Conservation (phyloP, 805 yeast species). For the Candida nonsorbophila region DNA sequence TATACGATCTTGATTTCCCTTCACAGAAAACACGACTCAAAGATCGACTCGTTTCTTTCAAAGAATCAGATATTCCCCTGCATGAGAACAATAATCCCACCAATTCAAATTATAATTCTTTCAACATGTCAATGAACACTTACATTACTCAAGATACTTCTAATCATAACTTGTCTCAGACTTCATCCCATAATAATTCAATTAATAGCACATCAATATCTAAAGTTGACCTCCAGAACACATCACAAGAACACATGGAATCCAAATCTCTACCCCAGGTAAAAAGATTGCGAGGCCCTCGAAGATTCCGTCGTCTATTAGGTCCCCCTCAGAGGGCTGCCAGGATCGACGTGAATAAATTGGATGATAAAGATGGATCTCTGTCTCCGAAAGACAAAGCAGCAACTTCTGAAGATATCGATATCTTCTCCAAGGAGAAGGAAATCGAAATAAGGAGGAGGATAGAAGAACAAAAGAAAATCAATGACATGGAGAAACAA, state of each 20-base stretch:
- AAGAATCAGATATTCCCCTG: background rate
- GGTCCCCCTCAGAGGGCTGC: constrained; percentile 51
- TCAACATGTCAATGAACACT: no score
- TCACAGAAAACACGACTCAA: constrained; percentile 10
- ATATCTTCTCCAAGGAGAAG: constrained; percentile 11
- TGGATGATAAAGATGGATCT: background rate
- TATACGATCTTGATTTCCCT: constrained; percentile 28
- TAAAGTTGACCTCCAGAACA: no score
- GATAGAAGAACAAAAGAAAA: constrained; percentile 19
- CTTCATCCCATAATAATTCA: no score
- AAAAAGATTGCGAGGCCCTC: constrained; percentile 26
- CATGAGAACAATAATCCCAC: background rate
- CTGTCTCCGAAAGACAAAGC: constrained; percentile 1
- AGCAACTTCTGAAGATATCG: background rate
- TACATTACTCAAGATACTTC: no score
- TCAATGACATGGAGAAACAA: constrained; percentile 11
- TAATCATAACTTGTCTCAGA: no score
- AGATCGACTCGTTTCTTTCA: background rate
- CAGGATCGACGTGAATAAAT: background rate
- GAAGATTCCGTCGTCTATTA: constrained; percentile 32
- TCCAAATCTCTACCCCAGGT: no score
- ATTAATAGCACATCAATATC: no score
- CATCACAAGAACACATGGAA: no score
- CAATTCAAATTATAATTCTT: no score
- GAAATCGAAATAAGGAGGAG: constrained; percentile 18